phyloP scores from a whole-genome alignment of 106 monocot species.

The Acanthochlamys bracteata region DNA sequence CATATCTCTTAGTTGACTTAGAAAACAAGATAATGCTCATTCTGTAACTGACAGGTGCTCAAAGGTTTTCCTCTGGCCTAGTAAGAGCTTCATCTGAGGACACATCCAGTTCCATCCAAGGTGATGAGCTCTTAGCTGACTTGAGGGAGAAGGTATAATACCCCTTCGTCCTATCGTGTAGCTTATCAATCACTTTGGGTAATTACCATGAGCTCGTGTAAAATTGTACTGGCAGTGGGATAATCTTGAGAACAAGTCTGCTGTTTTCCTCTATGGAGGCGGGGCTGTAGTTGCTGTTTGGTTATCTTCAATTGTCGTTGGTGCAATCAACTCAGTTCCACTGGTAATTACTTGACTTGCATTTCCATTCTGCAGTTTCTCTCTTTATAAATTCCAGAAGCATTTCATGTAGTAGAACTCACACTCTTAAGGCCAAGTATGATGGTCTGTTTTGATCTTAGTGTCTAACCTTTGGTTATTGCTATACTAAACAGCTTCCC shows the following conservation, averaged over 20 bases:
- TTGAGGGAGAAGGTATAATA: slow-evolving; percentile 64
- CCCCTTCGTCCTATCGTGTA: background rate
- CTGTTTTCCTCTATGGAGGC: slow-evolving; percentile 85
- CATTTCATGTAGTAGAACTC: no score
- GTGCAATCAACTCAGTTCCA: slow-evolving; percentile 92
- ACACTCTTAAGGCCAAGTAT: no score
- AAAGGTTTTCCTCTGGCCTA: slow-evolving; percentile 45
- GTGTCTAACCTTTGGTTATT: background rate
- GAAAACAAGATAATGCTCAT: no score
- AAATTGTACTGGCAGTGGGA: slow-evolving; percentile 58
- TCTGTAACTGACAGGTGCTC: slow-evolving; percentile 30
- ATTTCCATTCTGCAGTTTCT: background rate
- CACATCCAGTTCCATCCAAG: slow-evolving; percentile 31
- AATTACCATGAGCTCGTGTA: background rate
- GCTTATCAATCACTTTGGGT: background rate
- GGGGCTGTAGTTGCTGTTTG: slow-evolving; percentile 85
- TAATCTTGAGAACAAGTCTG: slow-evolving; percentile 81
- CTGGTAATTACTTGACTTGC: slow-evolving; percentile 31
- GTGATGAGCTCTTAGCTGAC: slow-evolving; percentile 59
- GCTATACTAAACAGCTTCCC: slow-evolving; percentile 44
- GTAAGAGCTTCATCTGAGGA: slow-evolving; percentile 70
- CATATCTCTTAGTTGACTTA: no score
- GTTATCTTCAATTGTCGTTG: slow-evolving; percentile 76
- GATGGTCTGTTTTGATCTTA: background rate
- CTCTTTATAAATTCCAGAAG: no score